phyloP scores from a whole-genome alignment of 2,329 filamentous ascomycete genomes.

The Aspergillus puulaauensis region DNA sequence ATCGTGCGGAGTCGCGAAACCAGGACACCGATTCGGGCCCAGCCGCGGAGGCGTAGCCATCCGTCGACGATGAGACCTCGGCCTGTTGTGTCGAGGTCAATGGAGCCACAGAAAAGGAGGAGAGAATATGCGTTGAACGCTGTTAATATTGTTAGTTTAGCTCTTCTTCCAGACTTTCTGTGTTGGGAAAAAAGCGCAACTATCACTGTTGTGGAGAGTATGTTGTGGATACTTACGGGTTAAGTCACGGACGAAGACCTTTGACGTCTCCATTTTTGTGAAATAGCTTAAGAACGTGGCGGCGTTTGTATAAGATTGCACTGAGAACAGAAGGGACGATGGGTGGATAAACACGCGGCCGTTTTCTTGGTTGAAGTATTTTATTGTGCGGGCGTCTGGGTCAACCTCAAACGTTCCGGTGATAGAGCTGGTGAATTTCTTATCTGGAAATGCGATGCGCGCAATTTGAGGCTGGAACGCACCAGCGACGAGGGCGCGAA shows the following conservation, averaged over 20 bases:
- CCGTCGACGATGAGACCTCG: constrained; percentile 87
- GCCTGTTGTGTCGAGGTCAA: constrained; percentile 83
- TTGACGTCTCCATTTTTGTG: constrained; percentile 84
- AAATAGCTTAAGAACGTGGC: constrained; percentile 86
- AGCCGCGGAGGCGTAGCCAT: constrained; percentile 82
- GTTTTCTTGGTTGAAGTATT: constrained; percentile 84
- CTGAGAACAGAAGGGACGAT: constrained; percentile 79
- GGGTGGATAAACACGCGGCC: constrained; percentile 92
- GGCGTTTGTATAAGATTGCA: constrained; percentile 72
- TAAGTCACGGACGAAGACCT: constrained; percentile 86
- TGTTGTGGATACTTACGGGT: constrained; percentile 64
- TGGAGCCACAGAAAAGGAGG: constrained; percentile 81
- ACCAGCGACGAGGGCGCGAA: constrained; percentile 70
- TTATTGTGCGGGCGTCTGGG: constrained; percentile 86
- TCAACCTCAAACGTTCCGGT: constrained; percentile 90
- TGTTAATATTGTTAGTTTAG: constrained; percentile 10
- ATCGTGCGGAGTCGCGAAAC: constrained; percentile 79
- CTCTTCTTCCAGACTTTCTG: background rate
- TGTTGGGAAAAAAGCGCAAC: constrained; percentile 20
- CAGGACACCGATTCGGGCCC: constrained; percentile 91
- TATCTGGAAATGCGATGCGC: constrained; percentile 89
- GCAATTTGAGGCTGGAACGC: constrained; percentile 84
- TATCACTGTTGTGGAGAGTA: background rate
- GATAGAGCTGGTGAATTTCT: constrained; percentile 86
- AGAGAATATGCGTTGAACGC: constrained; percentile 86